Conservation (phyloP, 345 rosid genomes). For the Eucalyptus pauciflora region DNA sequence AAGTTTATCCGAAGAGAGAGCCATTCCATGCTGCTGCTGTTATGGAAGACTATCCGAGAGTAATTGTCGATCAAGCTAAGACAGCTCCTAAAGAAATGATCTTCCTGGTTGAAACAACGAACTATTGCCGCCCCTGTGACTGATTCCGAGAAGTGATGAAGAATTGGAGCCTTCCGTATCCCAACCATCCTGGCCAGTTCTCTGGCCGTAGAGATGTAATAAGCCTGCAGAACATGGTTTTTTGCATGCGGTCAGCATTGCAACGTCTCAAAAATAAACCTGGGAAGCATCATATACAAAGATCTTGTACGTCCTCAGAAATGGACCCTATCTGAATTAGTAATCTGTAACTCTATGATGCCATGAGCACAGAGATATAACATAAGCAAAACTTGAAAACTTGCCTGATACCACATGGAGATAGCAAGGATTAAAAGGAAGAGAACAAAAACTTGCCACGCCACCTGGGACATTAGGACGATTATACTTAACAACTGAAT, state of each 20-base stretch:
- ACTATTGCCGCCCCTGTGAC: slow-evolving; percentile 60
- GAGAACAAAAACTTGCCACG: slow-evolving; percentile 55
- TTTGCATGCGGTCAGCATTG: neutral
- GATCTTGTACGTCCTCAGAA: neutral
- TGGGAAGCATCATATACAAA: neutral
- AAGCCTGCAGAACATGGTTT: slow-evolving; percentile 29
- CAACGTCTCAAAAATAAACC: neutral
- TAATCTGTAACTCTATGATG: neutral
- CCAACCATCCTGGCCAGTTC: slow-evolving; percentile 89
- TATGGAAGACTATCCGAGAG: slow-evolving; percentile 62
- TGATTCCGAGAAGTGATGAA: slow-evolving; percentile 85
- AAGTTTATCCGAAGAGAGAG: slow-evolving; percentile 71
- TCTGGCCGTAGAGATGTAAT: slow-evolving; percentile 76
- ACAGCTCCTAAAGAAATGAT: slow-evolving; percentile 38
- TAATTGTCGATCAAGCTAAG: slow-evolving; percentile 38
- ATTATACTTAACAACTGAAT: slow-evolving; percentile 61
- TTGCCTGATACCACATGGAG: slow-evolving; percentile 59
- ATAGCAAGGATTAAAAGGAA: slow-evolving; percentile 43
- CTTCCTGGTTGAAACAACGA: slow-evolving; percentile 65
- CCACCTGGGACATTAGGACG: slow-evolving; percentile 48
- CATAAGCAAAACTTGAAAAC: neutral
- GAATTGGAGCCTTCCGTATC: slow-evolving; percentile 61
- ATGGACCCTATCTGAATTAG: neutral
- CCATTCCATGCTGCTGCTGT: slow-evolving; percentile 82
- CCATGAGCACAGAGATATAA: too few relatives aligned